phyloP scores from a whole-genome alignment of 225 moss, liverwort and hornwort genomes.

The Bryoerythrophyllum caledonicum region DNA sequence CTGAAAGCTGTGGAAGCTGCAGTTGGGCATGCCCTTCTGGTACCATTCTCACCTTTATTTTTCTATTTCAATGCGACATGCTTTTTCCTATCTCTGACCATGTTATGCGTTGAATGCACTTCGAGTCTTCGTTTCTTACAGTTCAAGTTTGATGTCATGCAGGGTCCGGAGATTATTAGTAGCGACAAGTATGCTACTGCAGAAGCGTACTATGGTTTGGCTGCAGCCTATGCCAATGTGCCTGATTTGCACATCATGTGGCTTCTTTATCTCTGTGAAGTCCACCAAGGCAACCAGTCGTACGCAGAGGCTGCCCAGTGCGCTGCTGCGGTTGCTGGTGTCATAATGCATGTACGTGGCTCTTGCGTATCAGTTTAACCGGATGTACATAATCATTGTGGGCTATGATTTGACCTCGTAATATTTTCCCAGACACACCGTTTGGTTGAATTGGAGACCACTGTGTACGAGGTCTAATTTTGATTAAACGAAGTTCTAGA shows the following conservation, averaged over 20 bases:
- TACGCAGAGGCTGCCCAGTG: constrained; percentile 97
- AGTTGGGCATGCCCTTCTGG: constrained; percentile 89
- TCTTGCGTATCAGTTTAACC: neutral
- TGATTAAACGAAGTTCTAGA: neutral
- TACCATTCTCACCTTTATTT: constrained; percentile 26
- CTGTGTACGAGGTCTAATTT: neutral
- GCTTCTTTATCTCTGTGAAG: constrained; percentile 95
- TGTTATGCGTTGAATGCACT: neutral
- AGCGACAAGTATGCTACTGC: constrained; percentile 91
- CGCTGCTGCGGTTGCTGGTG: constrained; percentile 96
- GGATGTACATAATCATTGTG: neutral
- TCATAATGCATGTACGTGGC: constrained; percentile 87
- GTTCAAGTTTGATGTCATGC: constrained; percentile 20
- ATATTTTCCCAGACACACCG: neutral
- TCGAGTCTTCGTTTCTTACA: constrained; percentile 16
- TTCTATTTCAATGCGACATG: neutral
- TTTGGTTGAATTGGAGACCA: neutral
- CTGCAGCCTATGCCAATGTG: constrained; percentile 90
- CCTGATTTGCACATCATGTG: constrained; percentile 99
- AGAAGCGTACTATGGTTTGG: constrained; percentile 89
- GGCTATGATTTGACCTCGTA: neutral
- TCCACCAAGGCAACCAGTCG: constrained; percentile 93
- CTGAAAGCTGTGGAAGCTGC: constrained; percentile 93
- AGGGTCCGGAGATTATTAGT: constrained; percentile 73
- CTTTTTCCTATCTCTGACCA: neutral